phyloP scores from a whole-genome alignment of 1,284 basidiomycete species.

The Puccinia triticina region DNA sequence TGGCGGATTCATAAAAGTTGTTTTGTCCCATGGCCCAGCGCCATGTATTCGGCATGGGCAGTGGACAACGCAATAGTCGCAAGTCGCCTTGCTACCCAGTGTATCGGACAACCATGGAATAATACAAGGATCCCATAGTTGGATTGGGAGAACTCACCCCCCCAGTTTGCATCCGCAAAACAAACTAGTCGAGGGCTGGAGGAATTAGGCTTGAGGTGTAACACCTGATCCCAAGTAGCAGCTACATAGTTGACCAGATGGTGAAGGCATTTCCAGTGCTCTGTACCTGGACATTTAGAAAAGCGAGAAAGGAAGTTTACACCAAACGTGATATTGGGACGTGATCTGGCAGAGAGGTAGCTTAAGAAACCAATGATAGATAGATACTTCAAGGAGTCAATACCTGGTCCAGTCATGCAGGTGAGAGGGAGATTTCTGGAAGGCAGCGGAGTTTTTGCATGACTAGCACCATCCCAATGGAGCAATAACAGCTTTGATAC shows the following conservation, averaged over 20 bases:
- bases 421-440: not conserved
- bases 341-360: not conserved
- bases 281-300: not conserved
- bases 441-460: not conserved
- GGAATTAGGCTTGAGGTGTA: not conserved
- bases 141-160: too few relatives aligned
- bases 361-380: not conserved
- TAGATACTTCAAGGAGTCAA: not conserved
- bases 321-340: constrained; percentile 2
- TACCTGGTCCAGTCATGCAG: too few relatives aligned
- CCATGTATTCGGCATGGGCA: not conserved
- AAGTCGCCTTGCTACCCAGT: not conserved
- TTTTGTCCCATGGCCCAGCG: too few relatives aligned
- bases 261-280: not conserved
- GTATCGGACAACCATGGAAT: too few relatives aligned
- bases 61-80: not conserved
- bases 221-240: not conserved
- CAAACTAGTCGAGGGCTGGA: not conserved
- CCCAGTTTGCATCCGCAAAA: too few relatives aligned
- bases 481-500: not conserved
- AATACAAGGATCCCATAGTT: too few relatives aligned
- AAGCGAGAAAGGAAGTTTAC: not conserved
- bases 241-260: not conserved
- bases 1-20: not conserved
- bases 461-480: not conserved